These are phyloP conservation scores for Beauveria varroae DNA, from an alignment of 2,329 filamentous ascomycete genomes.

Conservation along the genomic window DNA sequence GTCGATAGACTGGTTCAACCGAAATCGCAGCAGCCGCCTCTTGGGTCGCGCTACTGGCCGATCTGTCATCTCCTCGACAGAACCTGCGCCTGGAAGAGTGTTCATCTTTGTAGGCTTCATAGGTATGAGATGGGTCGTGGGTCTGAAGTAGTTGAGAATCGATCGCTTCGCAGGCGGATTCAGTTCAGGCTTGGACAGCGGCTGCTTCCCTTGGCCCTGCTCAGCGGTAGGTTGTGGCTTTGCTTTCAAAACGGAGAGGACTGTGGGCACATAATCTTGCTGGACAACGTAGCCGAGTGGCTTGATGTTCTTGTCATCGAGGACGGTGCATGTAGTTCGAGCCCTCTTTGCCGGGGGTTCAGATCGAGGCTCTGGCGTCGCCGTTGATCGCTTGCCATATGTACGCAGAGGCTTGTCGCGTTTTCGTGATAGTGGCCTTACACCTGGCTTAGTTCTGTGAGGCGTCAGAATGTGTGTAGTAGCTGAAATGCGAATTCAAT, in stretches of 20 bases:
- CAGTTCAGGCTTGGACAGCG: not conserved
- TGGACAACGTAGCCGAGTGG: not conserved
- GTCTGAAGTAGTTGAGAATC: constrained; percentile 36
- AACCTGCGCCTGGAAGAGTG: not conserved
- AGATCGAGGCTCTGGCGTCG: constrained; percentile 18
- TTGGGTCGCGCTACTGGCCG: constrained; percentile 2
- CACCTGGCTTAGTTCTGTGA: constrained; percentile 25
- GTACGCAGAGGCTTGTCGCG: constrained; percentile 31
- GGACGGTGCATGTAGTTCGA: not conserved
- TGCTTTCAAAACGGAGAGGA: not conserved
- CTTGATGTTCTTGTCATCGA: constrained; percentile 1
- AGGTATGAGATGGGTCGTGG: not conserved
- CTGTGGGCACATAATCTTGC: not conserved
- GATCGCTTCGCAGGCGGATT: constrained; percentile 21
- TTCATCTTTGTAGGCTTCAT: not conserved
- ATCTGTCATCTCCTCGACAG: not conserved
- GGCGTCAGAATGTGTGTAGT: constrained; percentile 8
- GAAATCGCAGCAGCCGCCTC: constrained; percentile 23
- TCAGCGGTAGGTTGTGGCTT: not conserved
- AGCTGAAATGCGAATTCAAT: not conserved
- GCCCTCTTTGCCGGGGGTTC: constrained; percentile 23
- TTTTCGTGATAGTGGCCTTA: constrained; percentile 18
- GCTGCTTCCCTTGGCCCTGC: not conserved
- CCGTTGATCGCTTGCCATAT: constrained; percentile 28
- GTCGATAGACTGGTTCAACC: constrained; percentile 14